Percentiles rank a stretch among this genome's conserved stretches.
These are phyloP conservation scores for Ophioceras dolichostomum DNA, from an alignment of 2,329 filamentous ascomycete genomes.

Conservation along the genomic window DNA sequence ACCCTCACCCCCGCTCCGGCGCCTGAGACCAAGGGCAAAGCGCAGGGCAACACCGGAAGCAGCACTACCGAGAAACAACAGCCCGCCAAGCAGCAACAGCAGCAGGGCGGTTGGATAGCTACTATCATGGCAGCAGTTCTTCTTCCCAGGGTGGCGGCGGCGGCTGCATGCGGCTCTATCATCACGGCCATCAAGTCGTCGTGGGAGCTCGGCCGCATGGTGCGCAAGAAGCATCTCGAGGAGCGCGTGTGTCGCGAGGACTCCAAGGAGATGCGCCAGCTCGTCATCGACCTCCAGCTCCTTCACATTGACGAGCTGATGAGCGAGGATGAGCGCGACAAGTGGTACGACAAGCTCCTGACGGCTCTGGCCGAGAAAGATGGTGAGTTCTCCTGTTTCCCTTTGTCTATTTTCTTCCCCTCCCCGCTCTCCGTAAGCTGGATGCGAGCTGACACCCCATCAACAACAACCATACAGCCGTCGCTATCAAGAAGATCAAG, in stretches of 20 bases:
- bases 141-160: slow-evolving; percentile 5
- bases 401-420: neutral
- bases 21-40: too few species aligned
- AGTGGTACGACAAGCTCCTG: slow-evolving; percentile 15
- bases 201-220: slow-evolving; percentile 16
- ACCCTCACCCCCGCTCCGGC: too few species aligned
- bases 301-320: slow-evolving; percentile 10
- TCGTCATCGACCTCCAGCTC: slow-evolving; percentile 6
- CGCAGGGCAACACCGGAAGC: too few species aligned
- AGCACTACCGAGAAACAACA: too few species aligned
- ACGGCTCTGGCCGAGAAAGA: slow-evolving; percentile 15
- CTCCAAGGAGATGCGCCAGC: slow-evolving; percentile 2
- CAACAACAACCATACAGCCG: too few species aligned
- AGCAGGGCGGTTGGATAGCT: too few species aligned
- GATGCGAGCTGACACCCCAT: too few species aligned
- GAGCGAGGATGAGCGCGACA: slow-evolving; percentile 10
- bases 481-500: neutral
- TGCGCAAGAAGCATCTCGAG: slow-evolving; percentile 9
- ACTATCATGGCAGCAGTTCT: too few species aligned
- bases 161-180: slow-evolving; percentile 15
- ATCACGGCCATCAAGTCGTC: slow-evolving; percentile 16
- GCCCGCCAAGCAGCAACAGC: too few species aligned
- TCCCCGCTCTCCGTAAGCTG: neutral
- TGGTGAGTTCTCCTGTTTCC: slow-evolving; percentile 7
- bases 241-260: slow-evolving; percentile 10